phyloP scores from a whole-genome alignment of 371 early-diverging fungal genomes.

The Fennellomyces sp. region DNA sequence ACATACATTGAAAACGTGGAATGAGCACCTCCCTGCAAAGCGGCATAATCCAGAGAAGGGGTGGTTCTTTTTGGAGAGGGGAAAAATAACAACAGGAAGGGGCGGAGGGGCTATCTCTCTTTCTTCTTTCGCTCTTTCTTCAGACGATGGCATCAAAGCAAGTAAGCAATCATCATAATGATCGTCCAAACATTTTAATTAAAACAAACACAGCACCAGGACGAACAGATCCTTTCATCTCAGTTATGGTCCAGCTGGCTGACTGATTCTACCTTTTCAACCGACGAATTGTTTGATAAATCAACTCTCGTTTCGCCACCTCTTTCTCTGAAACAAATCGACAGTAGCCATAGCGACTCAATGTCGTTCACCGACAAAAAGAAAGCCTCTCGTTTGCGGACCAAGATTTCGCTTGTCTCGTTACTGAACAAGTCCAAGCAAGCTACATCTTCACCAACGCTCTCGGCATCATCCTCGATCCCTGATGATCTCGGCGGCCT shows the following conservation, averaged over 20 bases:
- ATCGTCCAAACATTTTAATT: too few relatives aligned
- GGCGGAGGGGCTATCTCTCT: too few relatives aligned
- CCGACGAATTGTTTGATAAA: slow-evolving; percentile 3
- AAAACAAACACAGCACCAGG: too few relatives aligned
- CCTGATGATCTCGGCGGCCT: not conserved
- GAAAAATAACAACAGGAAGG: too few relatives aligned
- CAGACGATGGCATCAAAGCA: too few relatives aligned
- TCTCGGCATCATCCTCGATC: not conserved
- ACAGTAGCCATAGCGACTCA: not conserved
- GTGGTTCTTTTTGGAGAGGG: too few relatives aligned
- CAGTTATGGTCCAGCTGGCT: slow-evolving; percentile 3
- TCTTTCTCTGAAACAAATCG: not conserved
- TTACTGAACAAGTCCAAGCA: not conserved
- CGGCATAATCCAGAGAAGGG: too few relatives aligned
- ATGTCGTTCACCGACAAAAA: not conserved
- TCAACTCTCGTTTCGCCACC: not conserved
- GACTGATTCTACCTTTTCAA: not conserved
- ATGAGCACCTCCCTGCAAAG: too few relatives aligned
- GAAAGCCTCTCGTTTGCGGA: not conserved
- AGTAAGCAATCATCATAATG: too few relatives aligned
- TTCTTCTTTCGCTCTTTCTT: too few relatives aligned
- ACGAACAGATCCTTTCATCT: not conserved
- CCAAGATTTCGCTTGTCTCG: not conserved
- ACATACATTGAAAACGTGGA: too few relatives aligned
- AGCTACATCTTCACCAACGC: not conserved